Evolutionary conservation across 768 basidiomycete species (phyloP), one percentile per base, ranked within the genome.

Genomic region (Macrolepiota dolichaula): DNA sequence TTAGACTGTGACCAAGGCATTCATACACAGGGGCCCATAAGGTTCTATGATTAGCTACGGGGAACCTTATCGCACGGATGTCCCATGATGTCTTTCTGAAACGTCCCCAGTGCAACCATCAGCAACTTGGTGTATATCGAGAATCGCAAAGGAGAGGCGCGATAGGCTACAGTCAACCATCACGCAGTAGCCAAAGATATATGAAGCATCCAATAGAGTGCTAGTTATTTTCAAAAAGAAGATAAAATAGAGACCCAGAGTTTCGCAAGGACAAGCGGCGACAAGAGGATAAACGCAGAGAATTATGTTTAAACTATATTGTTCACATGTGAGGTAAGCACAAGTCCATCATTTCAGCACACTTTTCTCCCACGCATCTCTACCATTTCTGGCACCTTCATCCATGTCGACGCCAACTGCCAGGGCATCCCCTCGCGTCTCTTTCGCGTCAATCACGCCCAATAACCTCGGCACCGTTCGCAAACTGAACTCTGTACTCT

Each of bases 401-500:
- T 36, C 59, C 24, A 66, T 66, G 63, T 53, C 61, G 42, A 51
- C 65, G 29, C 36, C 53, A 46, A 29, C 61, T 42, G 55, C 65
- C 13, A 61, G 56, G 49, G 53, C 57, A 62, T 50, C 55, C 58
- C 52, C 59, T 61, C 85, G 86, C 65, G 76, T 91, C 62, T 83
- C 89, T 19, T 90, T 91, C 73, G 81, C 91, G 54, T 85, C 86
- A 52, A 75, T 93, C 68, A 91, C 88, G 11, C 77, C 80, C 59
- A 94, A 94, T 73, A 96, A 95, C 74, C 75, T 95, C 50, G 94
- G 94, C 55, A 88, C 89, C 1, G 83, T 89, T 56, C 81, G 88
- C 62, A 87, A 84, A 68, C 69, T 82, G 44, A 81, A 88, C 73
- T 85, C 87, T 1, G 91, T 94, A 42, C 81, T 96, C 44, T 94